Base-by-base conservation (phyloP, 139 green algal species). In the Chlorella vulgaris region DNA sequence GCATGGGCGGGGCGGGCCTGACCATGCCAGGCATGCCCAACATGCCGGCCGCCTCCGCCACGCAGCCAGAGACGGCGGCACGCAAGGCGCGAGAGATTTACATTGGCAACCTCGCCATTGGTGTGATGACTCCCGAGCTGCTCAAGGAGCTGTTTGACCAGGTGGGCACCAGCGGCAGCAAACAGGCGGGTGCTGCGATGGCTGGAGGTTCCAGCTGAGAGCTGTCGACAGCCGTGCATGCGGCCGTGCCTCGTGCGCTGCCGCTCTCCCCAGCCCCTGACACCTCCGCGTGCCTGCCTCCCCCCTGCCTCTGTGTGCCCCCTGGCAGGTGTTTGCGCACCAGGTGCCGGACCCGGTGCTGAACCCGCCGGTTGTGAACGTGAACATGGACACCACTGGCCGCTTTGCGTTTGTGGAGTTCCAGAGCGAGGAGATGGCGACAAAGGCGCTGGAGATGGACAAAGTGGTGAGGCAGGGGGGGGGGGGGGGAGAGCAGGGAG, bases 361-460 rank as follows among this genome's bases (percentile, higher is more conserved):
- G 26, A 90, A 89, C 40, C 93, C 93, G 13, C 92, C 94, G 0
- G 94, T 98, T 2, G 69, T 95, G 36, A 83, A 76, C 65, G 40
- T 86, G 38, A 86, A 81, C 69, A 86, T 89, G 71, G 84, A 86
- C 63, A 69, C 26, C 4, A 43, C 86, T 85, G 93, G 93, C 2
- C 92, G 94, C 53, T 98, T 96, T 89, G 93, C 87, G 0, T 98
- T 98, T 88, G 89, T 98, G 29, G 95, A 98, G 89, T 84, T 96
- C 38, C 89, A 92, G 8, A 94, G 88, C 15, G 88, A 92, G 40
- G 91, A 96, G 86, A 86, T 98, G 42, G 91, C 93, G 0, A 87
- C 88, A 26, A 78, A 89, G 18, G 92, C 91, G 10, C 91, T 97
- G 85, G 80, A 91, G 31, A 90, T 98, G 73, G 94, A 97, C 84